phyloP scores from a whole-genome alignment of 768 basidiomycete genomes.

The Daedalea quercina region DNA sequence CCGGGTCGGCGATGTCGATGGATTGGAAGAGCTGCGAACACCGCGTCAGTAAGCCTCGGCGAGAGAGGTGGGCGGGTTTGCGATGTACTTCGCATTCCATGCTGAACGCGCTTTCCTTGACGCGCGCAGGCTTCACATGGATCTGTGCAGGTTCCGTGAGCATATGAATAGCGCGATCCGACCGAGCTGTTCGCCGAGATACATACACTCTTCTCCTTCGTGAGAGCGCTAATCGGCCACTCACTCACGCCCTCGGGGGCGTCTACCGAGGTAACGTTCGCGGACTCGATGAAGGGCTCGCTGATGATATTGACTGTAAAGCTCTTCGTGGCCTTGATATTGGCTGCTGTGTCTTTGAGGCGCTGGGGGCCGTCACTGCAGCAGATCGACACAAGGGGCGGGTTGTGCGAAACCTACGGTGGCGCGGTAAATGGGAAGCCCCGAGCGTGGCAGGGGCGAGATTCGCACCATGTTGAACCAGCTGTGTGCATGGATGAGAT shows the following conservation, averaged over 20 bases:
- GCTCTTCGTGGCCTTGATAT: constrained; percentile 39
- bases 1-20: constrained; percentile 27
- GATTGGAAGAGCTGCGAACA: constrained; percentile 26
- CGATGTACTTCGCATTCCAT: constrained; percentile 38
- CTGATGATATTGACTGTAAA: constrained; percentile 56
- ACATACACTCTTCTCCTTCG: constrained; percentile 30
- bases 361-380: constrained; percentile 20
- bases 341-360: constrained; percentile 37
- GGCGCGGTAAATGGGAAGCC: neutral
- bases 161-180: neutral
- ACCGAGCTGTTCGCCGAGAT: neutral
- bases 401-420: constrained; percentile 27
- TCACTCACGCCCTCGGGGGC: constrained; percentile 32
- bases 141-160: constrained; percentile 17
- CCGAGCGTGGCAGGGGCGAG: neutral
- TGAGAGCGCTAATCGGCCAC: constrained; percentile 37
- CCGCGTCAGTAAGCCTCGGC: neutral
- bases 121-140: constrained; percentile 33
- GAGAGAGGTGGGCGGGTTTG: neutral
- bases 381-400: constrained; percentile 38
- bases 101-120: constrained; percentile 40
- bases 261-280: constrained; percentile 31
- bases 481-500: constrained; percentile 1
- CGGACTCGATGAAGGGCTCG: constrained; percentile 37
- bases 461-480: constrained; percentile 17